phyloP scores from a whole-genome alignment of 1,284 basidiomycete species.

The Clitocybe nebularis region DNA sequence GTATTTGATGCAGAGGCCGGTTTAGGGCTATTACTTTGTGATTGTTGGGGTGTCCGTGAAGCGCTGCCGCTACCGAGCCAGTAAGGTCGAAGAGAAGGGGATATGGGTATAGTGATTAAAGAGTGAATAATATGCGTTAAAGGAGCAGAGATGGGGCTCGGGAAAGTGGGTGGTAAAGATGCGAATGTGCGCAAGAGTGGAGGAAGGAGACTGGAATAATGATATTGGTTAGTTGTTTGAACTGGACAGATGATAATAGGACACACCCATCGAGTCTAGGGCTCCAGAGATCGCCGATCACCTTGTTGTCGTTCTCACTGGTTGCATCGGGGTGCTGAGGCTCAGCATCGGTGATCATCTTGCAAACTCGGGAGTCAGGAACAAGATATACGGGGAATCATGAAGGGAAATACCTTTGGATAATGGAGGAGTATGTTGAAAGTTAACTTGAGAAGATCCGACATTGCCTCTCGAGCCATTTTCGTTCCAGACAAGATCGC shows the following conservation, averaged over 20 bases:
- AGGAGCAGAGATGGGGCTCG: conserved; percentile 60
- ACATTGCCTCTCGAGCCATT: conserved; percentile 66
- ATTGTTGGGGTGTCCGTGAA: conserved; percentile 22
- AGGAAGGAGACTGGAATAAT: conserved; percentile 44
- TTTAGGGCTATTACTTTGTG: conserved; percentile 27
- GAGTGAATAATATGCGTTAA: conserved; percentile 73
- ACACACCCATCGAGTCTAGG: conserved; percentile 63
- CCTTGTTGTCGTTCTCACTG: conserved; percentile 27
- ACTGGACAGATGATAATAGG: neutral
- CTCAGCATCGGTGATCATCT: conserved; percentile 48
- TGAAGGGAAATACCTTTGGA: conserved; percentile 41
- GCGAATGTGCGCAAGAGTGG: conserved; percentile 62
- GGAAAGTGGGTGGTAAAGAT: conserved; percentile 52
- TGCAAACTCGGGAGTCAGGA: neutral
- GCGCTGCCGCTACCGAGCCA: conserved; percentile 49
- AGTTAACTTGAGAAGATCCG: conserved; percentile 70
- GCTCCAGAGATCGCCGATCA: conserved; percentile 64
- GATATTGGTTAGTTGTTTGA: conserved; percentile 1
- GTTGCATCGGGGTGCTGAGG: conserved; percentile 32
- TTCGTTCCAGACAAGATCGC: conserved; percentile 46
- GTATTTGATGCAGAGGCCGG: conserved; percentile 26
- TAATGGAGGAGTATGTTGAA: conserved; percentile 77
- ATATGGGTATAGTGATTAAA: conserved; percentile 68
- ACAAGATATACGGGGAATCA: conserved; percentile 2
- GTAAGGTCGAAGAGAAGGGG: conserved; percentile 43